A percentile compares a stretch with the other conserved stretches of the same genome.
These are phyloP conservation scores for Brassica incana DNA, from an alignment of 345 rosid genomes.

Conservation along the genomic window DNA sequence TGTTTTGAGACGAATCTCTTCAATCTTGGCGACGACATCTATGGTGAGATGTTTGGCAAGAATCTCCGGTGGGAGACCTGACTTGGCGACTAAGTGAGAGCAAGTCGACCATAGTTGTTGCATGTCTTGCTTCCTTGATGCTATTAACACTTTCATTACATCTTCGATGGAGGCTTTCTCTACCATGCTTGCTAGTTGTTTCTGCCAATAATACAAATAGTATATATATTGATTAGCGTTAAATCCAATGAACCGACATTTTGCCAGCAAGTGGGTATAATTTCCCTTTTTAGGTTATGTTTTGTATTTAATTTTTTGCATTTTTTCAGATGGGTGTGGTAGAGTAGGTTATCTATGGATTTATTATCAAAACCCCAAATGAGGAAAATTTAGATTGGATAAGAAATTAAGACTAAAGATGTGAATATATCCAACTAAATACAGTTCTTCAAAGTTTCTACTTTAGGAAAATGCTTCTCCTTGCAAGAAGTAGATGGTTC, in stretches of 20 bases:
- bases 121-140: slow-evolving; percentile 97
- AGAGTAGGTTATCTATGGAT: slow-evolving; percentile 30
- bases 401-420: slow-evolving; percentile 16
- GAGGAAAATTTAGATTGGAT: slow-evolving; percentile 47
- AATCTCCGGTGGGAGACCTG: slow-evolving; percentile 91
- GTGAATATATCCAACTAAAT: slow-evolving; percentile 22
- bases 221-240: background rate
- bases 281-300: slow-evolving; percentile 26
- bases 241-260: slow-evolving; percentile 24
- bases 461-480: slow-evolving; percentile 41
- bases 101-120: slow-evolving; percentile 96
- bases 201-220: slow-evolving; percentile 48
- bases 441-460: slow-evolving; percentile 43
- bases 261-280: slow-evolving; percentile 14
- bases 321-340: slow-evolving; percentile 21
- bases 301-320: slow-evolving; percentile 14
- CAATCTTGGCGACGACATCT: slow-evolving; percentile 88
- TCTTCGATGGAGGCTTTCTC: slow-evolving; percentile 98
- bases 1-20: slow-evolving; percentile 88
- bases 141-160: slow-evolving; percentile 93
- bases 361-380: slow-evolving; percentile 45
- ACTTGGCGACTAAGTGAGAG: slow-evolving; percentile 93
- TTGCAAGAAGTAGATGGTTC: slow-evolving; percentile 17
- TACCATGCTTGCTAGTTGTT: slow-evolving; percentile 91
- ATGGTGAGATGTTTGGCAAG: slow-evolving; percentile 88